Conservation (phyloP, 2,329 filamentous ascomycete species). For the Fusarium sp. region DNA sequence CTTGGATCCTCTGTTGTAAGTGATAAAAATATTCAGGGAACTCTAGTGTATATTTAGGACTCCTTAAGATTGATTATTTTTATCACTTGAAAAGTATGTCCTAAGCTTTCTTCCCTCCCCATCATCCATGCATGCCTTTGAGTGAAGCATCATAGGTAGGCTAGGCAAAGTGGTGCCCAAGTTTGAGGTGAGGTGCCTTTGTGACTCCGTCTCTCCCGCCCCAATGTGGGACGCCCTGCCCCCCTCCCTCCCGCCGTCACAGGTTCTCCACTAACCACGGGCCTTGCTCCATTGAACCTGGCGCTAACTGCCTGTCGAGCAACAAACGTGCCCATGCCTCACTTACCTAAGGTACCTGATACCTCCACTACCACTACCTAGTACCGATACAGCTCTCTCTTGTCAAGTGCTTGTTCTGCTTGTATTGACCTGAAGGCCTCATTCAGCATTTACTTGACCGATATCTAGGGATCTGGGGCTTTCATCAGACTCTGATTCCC, state of each 20-base stretch:
- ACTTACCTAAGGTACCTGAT: background rate
- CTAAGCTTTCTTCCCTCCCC: background rate
- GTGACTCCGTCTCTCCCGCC: constrained; percentile 26
- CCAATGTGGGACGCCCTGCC: constrained; percentile 22
- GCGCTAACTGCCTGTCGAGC: constrained; percentile 12
- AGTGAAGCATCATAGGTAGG: too few species aligned
- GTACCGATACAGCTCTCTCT: background rate
- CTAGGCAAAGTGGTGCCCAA: background rate
- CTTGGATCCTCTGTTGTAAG: background rate
- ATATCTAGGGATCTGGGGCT: background rate
- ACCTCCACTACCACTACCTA: background rate
- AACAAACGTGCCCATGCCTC: constrained; percentile 15
- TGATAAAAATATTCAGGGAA: background rate
- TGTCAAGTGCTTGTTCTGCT: background rate
- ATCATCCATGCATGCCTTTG: background rate
- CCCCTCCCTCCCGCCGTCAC: constrained; percentile 7
- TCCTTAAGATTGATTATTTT: background rate
- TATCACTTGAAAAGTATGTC: background rate
- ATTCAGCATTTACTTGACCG: background rate
- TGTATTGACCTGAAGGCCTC: background rate
- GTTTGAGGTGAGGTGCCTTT: background rate
- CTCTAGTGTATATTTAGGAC: background rate
- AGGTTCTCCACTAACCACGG: constrained; percentile 12
- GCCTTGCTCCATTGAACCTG: constrained; percentile 29
- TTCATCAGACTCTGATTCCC: background rate